Evolutionary conservation across 805 yeast species (phyloP).

Genomic region (Spathaspora arborariae): DNA sequence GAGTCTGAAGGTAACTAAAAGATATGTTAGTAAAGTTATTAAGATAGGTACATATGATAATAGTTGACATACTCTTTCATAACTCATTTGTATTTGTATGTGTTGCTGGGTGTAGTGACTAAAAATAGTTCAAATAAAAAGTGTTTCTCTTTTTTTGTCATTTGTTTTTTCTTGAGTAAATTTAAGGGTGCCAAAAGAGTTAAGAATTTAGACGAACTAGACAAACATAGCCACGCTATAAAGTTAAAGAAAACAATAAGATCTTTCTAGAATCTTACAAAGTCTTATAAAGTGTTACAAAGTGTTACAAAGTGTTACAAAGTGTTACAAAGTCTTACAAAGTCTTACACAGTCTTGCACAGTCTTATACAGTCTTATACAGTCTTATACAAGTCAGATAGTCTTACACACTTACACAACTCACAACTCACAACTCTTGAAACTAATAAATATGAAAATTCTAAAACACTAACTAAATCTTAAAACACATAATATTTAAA

Average conservation of each 20-base stretch:
- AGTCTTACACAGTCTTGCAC: too few relatives aligned
- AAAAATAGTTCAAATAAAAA: background rate
- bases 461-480: background rate
- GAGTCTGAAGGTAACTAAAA: background rate
- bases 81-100: background rate
- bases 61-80: background rate
- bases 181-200: too few relatives aligned
- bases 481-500: background rate
- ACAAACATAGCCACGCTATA: too few relatives aligned
- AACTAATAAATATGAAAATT: background rate
- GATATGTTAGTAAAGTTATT: background rate
- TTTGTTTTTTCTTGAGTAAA: too few relatives aligned
- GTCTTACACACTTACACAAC: background rate
- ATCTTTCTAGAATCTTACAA: too few relatives aligned
- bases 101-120: background rate
- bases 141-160: background rate
- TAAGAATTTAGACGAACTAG: too few relatives aligned
- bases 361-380: too few relatives aligned
- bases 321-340: too few relatives aligned
- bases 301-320: too few relatives aligned
- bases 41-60: background rate
- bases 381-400: too few relatives aligned
- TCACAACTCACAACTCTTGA: background rate
- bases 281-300: too few relatives aligned
- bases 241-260: too few relatives aligned